Evolutionary conservation across 441 rosid genomes (phyloP).

Genomic region (Eugenia klotzschiana): DNA sequence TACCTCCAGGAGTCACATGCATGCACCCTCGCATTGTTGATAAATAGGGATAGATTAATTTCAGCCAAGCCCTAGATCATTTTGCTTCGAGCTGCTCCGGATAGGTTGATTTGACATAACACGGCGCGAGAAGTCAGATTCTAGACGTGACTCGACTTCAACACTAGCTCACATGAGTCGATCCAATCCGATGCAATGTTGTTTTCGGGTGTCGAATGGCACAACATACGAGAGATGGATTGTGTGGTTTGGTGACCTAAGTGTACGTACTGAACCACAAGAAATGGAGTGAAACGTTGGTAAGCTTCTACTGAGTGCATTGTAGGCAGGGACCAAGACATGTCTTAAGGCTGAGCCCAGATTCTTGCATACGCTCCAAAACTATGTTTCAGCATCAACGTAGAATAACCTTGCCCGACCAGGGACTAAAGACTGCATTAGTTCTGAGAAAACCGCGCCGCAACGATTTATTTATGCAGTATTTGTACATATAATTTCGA

Average conservation of each 20-base stretch:
- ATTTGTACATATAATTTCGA: background rate
- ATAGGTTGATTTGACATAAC: background rate
- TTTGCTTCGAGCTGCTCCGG: background rate
- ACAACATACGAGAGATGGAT: background rate
- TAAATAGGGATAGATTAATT: background rate
- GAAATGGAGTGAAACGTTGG: background rate
- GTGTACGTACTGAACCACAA: background rate
- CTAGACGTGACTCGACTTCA: background rate
- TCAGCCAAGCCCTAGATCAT: background rate
- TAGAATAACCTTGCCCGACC: background rate
- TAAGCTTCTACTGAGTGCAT: background rate
- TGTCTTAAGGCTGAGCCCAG: background rate
- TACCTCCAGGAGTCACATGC: background rate
- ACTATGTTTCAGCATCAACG: background rate
- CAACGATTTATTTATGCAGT: background rate
- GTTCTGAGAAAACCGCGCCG: background rate
- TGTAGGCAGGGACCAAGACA: background rate
- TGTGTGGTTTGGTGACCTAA: background rate
- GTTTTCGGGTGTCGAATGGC: background rate
- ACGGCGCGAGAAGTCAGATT: background rate
- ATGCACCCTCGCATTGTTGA: background rate
- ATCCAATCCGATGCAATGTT: background rate
- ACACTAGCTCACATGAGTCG: background rate
- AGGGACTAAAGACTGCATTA: background rate
- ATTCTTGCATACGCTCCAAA: background rate